phyloP scores from a whole-genome alignment of 345 rosid species.

The Fremontodendron californicum region DNA sequence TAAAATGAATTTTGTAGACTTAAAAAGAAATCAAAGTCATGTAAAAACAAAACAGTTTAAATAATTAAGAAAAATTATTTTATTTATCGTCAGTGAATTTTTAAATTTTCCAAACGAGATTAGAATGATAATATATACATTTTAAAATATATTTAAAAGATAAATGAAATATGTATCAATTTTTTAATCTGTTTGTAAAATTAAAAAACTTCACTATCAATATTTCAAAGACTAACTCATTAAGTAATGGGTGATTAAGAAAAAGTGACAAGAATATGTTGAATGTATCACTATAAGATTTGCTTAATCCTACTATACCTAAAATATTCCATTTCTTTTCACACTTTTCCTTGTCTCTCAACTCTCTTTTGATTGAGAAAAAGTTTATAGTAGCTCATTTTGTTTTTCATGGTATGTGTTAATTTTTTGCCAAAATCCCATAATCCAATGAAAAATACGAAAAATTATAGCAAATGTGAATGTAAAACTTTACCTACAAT shows the following conservation, averaged over 20 bases:
- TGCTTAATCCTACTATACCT: neutral
- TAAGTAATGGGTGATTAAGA: neutral
- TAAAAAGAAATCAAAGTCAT: constrained; percentile 1
- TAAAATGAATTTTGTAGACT: neutral
- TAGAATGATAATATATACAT: no score
- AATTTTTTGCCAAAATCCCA: neutral
- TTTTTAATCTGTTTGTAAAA: no score
- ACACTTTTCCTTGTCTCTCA: neutral
- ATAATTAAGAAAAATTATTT: no score
- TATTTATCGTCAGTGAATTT: no score
- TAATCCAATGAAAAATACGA: neutral
- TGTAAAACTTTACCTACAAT: neutral
- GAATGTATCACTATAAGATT: neutral
- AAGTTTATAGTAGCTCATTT: neutral
- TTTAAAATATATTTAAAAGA: no score
- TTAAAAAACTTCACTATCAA: no score
- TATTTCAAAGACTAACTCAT: no score
- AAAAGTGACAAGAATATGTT: neutral
- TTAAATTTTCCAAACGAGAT: no score
- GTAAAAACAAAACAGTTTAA: neutral
- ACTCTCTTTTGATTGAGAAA: neutral
- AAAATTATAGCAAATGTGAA: neutral
- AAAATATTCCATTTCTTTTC: neutral
- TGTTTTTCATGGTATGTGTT: neutral
- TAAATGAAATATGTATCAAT: no score